Evolutionary conservation across 2,329 filamentous ascomycete genomes (phyloP).

Genomic region (Juglanconis oblonga): DNA sequence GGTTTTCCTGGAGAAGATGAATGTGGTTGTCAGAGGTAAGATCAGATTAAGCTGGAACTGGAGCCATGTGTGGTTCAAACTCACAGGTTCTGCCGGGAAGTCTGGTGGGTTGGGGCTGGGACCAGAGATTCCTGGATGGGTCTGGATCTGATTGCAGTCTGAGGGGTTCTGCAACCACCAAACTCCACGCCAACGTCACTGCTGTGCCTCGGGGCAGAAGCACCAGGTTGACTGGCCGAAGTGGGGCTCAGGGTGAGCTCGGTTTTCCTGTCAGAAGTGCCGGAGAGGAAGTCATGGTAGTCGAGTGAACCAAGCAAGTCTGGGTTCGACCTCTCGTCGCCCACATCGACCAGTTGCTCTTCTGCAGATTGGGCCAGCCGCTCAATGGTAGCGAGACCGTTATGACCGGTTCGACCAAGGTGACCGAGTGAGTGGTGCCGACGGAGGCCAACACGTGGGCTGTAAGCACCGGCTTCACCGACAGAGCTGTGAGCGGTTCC

Average conservation of each 20-base stretch:
- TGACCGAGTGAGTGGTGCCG: not conserved
- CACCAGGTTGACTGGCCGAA: not conserved
- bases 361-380: no score
- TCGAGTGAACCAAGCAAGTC: constrained; percentile 4
- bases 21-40: not conserved
- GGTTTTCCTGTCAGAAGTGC: not conserved
- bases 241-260: not conserved
- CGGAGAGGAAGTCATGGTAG: constrained; percentile 10
- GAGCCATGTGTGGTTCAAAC: not conserved
- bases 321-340: not conserved
- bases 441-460: not conserved
- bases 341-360: not conserved
- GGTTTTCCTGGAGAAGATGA: not conserved
- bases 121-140: not conserved
- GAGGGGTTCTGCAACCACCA: not conserved
- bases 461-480: not conserved
- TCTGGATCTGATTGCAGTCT: not conserved
- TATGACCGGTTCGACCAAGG: not conserved
- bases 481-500: not conserved
- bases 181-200: not conserved
- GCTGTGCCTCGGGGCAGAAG: not conserved
- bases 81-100: not conserved
- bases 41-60: not conserved
- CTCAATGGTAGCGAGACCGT: not conserved
- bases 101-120: not conserved